A percentile compares a stretch with the other conserved stretches of the same genome.
phyloP scores from a whole-genome alignment of 148 eudicot genomes.

The Vaccinium vitisidaea region DNA sequence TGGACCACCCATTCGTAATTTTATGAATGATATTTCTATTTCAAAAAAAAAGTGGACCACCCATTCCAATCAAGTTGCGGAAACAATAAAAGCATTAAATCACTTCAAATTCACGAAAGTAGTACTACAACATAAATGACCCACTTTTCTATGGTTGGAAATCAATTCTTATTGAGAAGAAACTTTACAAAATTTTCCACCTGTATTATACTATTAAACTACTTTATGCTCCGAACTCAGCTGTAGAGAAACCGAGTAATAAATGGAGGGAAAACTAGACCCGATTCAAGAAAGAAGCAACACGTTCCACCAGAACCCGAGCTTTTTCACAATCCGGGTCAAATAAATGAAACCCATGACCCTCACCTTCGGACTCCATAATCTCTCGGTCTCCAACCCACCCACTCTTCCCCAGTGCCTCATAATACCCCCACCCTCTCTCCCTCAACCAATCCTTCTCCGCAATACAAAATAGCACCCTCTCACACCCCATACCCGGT shows the following conservation, averaged over 20 bases:
- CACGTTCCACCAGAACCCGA: not conserved
- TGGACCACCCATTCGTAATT: not conserved
- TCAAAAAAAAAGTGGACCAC: no score
- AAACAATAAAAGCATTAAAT: no score
- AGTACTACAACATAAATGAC: no score
- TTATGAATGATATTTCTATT: no score
- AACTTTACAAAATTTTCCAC: no score
- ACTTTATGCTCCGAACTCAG: no score
- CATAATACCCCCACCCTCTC: constrained; percentile 31
- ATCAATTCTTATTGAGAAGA: no score
- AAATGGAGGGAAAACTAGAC: not conserved
- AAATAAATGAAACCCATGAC: constrained; percentile 31
- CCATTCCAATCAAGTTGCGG: not conserved
- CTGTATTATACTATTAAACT: no score
- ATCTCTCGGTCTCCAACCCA: constrained; percentile 35
- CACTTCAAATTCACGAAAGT: no score
- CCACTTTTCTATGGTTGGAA: no score
- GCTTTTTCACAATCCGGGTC: constrained; percentile 21
- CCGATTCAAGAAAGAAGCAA: constrained; percentile 1
- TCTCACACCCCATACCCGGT: constrained; percentile 21
- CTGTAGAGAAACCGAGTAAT: no score
- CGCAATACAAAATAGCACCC: constrained; percentile 33
- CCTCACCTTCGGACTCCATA: constrained; percentile 28
- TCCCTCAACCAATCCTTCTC: constrained; percentile 28
- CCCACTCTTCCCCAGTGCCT: constrained; percentile 27